Conservation (phyloP, 139 green algal genomes). For the Eudorina sp. region DNA sequence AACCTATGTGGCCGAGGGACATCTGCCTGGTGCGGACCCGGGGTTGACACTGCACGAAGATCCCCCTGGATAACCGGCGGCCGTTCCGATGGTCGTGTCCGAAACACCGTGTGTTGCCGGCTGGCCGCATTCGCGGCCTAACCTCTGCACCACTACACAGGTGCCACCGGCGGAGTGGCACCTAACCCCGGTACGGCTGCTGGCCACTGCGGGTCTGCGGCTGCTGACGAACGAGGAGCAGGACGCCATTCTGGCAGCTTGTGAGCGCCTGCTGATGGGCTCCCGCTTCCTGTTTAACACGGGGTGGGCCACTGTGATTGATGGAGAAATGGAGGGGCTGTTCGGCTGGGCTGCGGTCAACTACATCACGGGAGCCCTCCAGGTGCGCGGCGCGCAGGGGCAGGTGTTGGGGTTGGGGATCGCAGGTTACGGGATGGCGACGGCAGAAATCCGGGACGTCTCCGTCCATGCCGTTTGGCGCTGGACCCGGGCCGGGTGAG, state of each 20-base stretch:
- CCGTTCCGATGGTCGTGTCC: too few species aligned
- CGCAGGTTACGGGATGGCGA: not conserved
- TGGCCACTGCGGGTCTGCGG: slow-evolving; percentile 71
- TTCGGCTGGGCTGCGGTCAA: slow-evolving; percentile 67
- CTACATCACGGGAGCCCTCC: slow-evolving; percentile 63
- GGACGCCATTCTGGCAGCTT: slow-evolving; percentile 55
- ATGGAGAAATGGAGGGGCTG: slow-evolving; percentile 64
- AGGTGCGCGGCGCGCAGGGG: slow-evolving; percentile 49
- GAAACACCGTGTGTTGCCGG: too few species aligned
- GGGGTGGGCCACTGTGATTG: slow-evolving; percentile 61
- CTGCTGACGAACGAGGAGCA: slow-evolving; percentile 53
- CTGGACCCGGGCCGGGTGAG: too few species aligned
- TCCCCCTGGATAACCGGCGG: too few species aligned
- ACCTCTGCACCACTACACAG: slow-evolving; percentile 18
- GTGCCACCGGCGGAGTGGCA: slow-evolving; percentile 47
- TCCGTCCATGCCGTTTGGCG: too few species aligned
- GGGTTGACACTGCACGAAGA: too few species aligned
- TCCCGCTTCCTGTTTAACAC: slow-evolving; percentile 59
- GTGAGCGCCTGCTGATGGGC: slow-evolving; percentile 37
- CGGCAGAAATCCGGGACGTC: too few species aligned
- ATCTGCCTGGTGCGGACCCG: too few species aligned
- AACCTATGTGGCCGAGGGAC: too few species aligned
- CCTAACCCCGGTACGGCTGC: slow-evolving; percentile 63
- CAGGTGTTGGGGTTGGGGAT: not conserved
- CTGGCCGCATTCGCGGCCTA: too few species aligned